phyloP scores from a whole-genome alignment of 305 asterid species.

The Salvia sclarea region DNA sequence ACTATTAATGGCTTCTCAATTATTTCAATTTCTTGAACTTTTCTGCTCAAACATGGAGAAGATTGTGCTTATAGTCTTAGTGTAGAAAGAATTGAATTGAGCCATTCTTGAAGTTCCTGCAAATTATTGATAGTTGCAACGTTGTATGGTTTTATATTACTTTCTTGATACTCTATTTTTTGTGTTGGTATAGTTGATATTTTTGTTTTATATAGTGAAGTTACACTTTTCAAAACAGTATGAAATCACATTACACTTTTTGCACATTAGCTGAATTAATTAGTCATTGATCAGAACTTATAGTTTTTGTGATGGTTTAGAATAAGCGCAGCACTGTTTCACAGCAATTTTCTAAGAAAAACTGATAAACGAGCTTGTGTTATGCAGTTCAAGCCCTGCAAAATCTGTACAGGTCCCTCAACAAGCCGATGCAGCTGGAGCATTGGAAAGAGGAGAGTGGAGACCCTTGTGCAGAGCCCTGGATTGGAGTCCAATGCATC shows the following conservation, averaged over 20 bases:
- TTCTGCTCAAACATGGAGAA: not conserved
- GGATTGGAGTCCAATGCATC: conserved; percentile 77
- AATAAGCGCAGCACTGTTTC: not conserved
- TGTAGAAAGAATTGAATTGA: not conserved
- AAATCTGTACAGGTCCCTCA: conserved; percentile 62
- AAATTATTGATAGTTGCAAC: not conserved
- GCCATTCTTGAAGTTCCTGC: not conserved
- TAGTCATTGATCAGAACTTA: not conserved
- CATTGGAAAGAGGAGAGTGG: conserved; percentile 71
- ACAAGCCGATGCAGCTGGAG: conserved; percentile 58
- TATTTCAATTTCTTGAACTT: not conserved
- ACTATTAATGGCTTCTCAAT: not conserved
- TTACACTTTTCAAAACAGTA: not conserved
- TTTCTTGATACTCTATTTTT: not conserved
- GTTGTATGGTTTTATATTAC: not conserved
- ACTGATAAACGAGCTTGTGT: conserved; percentile 12
- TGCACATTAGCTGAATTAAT: not conserved
- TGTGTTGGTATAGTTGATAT: not conserved
- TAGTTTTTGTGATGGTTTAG: too few species aligned
- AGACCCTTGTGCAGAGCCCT: conserved; percentile 77
- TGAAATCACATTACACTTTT: not conserved
- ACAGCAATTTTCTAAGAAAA: not conserved
- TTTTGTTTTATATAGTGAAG: not conserved
- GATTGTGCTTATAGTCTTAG: not conserved
- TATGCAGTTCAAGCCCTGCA: conserved; percentile 75